Conservation (phyloP, 108 stramenopile species). For the Nitzschia sp. region DNA sequence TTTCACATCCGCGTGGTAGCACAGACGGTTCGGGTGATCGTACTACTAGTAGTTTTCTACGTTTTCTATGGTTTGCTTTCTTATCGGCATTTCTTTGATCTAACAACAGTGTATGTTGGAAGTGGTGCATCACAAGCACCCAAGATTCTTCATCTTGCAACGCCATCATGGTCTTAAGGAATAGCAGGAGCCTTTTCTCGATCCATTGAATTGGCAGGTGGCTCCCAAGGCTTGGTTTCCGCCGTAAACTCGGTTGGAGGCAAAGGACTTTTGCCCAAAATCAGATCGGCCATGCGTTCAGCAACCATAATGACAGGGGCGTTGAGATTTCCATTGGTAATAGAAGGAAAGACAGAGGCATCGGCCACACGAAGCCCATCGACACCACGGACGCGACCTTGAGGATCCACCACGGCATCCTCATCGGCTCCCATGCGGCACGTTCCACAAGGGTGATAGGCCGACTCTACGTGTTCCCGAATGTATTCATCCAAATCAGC, state of each 20-base stretch:
- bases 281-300: conserved; percentile 15
- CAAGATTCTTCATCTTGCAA: too few species aligned
- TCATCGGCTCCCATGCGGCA: conserved; percentile 32
- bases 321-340: conserved; percentile 25
- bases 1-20: too few species aligned
- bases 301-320: conserved; percentile 33
- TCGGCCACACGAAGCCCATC: conserved; percentile 40
- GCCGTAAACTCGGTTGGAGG: neutral
- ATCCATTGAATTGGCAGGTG: conserved; percentile 15
- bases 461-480: conserved; percentile 16
- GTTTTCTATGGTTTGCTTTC: too few species aligned
- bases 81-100: too few species aligned
- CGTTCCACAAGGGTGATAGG: conserved; percentile 30
- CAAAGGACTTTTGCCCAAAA: conserved; percentile 7
- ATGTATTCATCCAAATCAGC: conserved; percentile 27
- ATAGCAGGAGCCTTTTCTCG: conserved; percentile 10
- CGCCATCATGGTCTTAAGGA: neutral
- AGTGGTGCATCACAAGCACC: too few species aligned
- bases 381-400: conserved; percentile 29
- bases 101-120: too few species aligned
- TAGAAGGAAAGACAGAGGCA: conserved; percentile 32
- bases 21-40: too few species aligned
- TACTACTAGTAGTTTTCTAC: too few species aligned
- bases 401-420: conserved; percentile 43
- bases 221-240: conserved; percentile 10